Evolutionary conservation across 179 eudicot species (phyloP), one percentile per base, ranked within the genome.

Genomic region (Beta corolliflora): DNA sequence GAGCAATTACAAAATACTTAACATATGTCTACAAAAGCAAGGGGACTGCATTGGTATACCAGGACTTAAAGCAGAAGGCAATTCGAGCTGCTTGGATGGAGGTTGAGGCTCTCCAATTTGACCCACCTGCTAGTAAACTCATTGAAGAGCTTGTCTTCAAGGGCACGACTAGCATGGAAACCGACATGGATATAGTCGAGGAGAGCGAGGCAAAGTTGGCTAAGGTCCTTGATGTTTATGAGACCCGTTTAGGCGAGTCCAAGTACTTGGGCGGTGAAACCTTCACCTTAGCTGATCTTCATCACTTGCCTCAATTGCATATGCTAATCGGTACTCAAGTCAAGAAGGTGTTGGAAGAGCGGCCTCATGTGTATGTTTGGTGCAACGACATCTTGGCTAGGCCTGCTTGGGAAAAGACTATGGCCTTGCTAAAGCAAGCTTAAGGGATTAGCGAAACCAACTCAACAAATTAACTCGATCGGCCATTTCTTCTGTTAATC

Each of bases 91-190:
- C 18, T 61, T 61, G 96, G 95, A 59, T 81, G 55, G 90, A 91
- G 67, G 93, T 88, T 1, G 96, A 92, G 55, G 83, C 87, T 3
- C 96, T 80, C 58, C 85, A 87, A 21, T 92, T 85, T 63, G 93
- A 89, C 19, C 85, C 89, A 7, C 73, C 76, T 2, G 88, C 87
- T 14, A 21, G 68, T 29, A 87, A 75, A 65, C 87, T 92, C 2
- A 31, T 12, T 1, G 84, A 78, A 84, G 93, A 92, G 87, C 84
- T 88, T 0, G 16, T 11, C 19, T 78, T 25, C 44, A 5, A 84
- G 87, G 82, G 84, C 1, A 25, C 83, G 9, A 25, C 84, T 0
- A 90, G 92, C 1, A 10, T 73, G 76, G n/a, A 81, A 2, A 79
- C 86, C 0, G 91, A 91, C 44, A 52, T 75, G 8, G 83, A 82